A percentile compares a stretch with the other conserved stretches of the same genome.
These are phyloP conservation scores for Clarireedia monteithiana DNA, from an alignment of 2,329 filamentous ascomycete genomes.

Conservation along the genomic window DNA sequence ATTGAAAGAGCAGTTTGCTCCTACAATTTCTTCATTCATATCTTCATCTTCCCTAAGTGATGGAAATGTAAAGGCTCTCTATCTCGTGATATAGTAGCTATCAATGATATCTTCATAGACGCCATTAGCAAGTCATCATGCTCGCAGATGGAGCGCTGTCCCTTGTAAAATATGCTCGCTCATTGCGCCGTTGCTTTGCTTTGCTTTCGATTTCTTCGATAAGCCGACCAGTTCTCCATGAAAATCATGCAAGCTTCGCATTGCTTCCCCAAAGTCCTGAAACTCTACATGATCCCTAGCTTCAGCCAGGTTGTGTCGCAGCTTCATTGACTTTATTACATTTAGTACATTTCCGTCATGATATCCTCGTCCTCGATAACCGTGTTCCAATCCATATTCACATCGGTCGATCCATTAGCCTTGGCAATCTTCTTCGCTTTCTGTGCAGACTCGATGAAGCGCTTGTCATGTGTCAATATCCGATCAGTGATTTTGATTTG, in stretches of 20 bases:
- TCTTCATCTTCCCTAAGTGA: not conserved
- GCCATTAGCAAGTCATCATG: slow-evolving; percentile 2
- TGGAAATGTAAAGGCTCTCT: not conserved
- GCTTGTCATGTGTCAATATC: slow-evolving; percentile 46
- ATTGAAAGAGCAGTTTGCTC: too few relatives aligned
- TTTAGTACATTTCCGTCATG: slow-evolving; percentile 18
- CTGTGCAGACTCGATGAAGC: slow-evolving; percentile 43
- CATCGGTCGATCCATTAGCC: slow-evolving; percentile 9
- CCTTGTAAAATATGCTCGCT: not conserved
- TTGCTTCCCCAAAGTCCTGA: not conserved
- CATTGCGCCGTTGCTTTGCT: not conserved
- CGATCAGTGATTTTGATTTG: slow-evolving; percentile 46
- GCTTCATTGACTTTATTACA: not conserved
- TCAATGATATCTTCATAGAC: slow-evolving; percentile 7
- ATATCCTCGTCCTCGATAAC: slow-evolving; percentile 27
- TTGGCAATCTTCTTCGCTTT: slow-evolving; percentile 40
- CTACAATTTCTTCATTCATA: not conserved
- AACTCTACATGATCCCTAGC: not conserved
- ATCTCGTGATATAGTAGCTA: slow-evolving; percentile 2
- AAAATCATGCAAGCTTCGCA: not conserved
- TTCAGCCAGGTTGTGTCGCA: not conserved
- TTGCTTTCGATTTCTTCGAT: slow-evolving; percentile 8
- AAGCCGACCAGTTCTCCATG: not conserved
- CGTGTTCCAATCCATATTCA: slow-evolving; percentile 21
- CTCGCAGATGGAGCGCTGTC: not conserved